A percentile compares a stretch with the other conserved stretches of the same genome.
phyloP scores from a whole-genome alignment of 1,139 yeast genomes.

The Entelexis paramagnoliae region DNA sequence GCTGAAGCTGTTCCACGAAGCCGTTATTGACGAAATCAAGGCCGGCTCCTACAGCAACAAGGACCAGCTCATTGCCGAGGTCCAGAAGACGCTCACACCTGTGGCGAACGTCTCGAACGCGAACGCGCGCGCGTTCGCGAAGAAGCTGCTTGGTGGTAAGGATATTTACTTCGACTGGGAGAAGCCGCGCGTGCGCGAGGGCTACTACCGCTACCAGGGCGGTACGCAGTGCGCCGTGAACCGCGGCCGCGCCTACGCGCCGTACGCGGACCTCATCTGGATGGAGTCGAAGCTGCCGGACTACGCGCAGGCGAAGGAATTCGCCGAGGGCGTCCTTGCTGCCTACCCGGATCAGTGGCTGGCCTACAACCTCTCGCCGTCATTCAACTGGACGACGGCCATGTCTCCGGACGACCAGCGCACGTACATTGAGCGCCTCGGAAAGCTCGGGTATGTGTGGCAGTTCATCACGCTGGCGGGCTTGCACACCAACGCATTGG shows the following conservation, averaged over 20 bases:
- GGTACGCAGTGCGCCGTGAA: slow-evolving; percentile 96
- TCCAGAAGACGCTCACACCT: slow-evolving; percentile 63
- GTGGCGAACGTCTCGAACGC: slow-evolving; percentile 62
- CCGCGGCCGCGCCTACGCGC: slow-evolving; percentile 94
- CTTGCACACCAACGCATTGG: slow-evolving; percentile 89
- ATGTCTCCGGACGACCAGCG: slow-evolving; percentile 82
- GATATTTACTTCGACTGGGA: slow-evolving; percentile 95
- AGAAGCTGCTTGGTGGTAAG: slow-evolving; percentile 45
- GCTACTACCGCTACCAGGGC: slow-evolving; percentile 91
- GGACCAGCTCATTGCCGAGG: slow-evolving; percentile 52
- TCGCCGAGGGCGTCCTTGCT: slow-evolving; percentile 80
- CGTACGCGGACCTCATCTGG: slow-evolving; percentile 94
- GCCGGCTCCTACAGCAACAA: slow-evolving; percentile 53
- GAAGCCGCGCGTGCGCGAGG: slow-evolving; percentile 90
- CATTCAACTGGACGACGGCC: slow-evolving; percentile 96
- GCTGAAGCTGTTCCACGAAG: slow-evolving; percentile 81
- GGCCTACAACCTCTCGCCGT: slow-evolving; percentile 91
- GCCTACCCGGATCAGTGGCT: slow-evolving; percentile 85
- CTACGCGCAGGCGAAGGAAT: slow-evolving; percentile 85
- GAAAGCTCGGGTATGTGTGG: slow-evolving; percentile 90
- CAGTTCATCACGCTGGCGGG: slow-evolving; percentile 97
- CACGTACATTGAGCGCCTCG: slow-evolving; percentile 80
- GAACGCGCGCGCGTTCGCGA: slow-evolving; percentile 73
- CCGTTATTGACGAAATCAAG: slow-evolving; percentile 75
- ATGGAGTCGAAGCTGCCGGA: slow-evolving; percentile 98